Base-by-base conservation (phyloP, 495 filamentous ascomycete species). In the Copromyces sp. region DNA sequence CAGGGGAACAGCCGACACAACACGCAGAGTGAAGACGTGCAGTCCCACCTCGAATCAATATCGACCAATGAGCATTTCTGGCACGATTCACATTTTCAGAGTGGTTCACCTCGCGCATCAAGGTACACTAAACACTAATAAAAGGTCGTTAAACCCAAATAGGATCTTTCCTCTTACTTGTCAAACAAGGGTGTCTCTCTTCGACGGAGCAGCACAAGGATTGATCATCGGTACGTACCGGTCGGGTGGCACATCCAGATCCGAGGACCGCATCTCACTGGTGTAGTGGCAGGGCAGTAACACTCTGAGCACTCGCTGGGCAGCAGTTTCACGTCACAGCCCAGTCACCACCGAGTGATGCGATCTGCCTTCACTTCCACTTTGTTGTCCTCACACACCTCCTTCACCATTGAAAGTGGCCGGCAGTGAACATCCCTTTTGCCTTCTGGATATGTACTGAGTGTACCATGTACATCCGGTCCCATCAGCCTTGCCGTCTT, bases 21-120 rank as follows among this genome's bases (percentile, higher is more conserved):
- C 42, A 47, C 68, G 35, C 24, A 35, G 7, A 9, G 12, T 40
- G 45, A 41, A 71, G 47, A 47, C 69, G 42, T 35, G 9, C 68
- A 9, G 69, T 72, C 73, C 75, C 75, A 69, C 71, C 72, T 72
- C 53, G 37, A 72, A 75, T 53, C 7, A 37, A 65, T 35, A 9
- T 35, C 29, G 35, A 12, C 53, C 53, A 65, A 65, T 65, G 1
- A 65, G 29, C 29, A 65, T 65, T 65, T 65, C 53, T 35, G 14
- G 14, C 14, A 16, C 29, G 29, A 35, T 17, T 65, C 35, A 9
- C 53, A 65, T 65, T 65, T 65, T 37, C 29, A 59, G 53, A 65
- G 24, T 65, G 29, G 53, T 65, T 65, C 53, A 65, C 14, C 53
- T 35, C 29, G 14, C 53, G 53, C 29, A 61, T 61, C 29, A 61